Conservation (phyloP, 2,329 filamentous ascomycete species). For the Nigrospora oryzae region DNA sequence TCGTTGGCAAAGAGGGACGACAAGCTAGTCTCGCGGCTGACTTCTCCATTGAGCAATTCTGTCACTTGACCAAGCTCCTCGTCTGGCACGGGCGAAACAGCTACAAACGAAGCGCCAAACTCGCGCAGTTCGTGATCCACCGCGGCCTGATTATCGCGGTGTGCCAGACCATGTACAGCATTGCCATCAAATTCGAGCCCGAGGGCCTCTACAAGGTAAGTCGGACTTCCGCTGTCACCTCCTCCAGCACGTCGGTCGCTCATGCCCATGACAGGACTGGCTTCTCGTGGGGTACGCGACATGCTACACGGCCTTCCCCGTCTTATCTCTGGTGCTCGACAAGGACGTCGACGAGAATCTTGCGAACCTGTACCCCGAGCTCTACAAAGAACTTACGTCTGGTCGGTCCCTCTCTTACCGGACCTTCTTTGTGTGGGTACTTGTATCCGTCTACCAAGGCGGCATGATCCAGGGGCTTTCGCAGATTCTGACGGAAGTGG, state of each 20-base stretch:
- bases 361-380: slow-evolving; percentile 89
- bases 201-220: slow-evolving; percentile 77
- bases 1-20: slow-evolving; percentile 93
- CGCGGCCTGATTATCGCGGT: slow-evolving; percentile 91
- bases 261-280: slow-evolving; percentile 58
- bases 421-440: slow-evolving; percentile 95
- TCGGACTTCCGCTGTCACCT: neutral
- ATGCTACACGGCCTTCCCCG: slow-evolving; percentile 86
- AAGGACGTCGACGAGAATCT: slow-evolving; percentile 90
- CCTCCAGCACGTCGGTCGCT: slow-evolving; percentile 2
- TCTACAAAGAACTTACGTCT: slow-evolving; percentile 94
- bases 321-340: slow-evolving; percentile 89
- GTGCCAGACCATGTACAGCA: slow-evolving; percentile 95
- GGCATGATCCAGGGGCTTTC: slow-evolving; percentile 91
- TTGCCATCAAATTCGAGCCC: slow-evolving; percentile 85
- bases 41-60: slow-evolving; percentile 94
- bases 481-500: slow-evolving; percentile 76
- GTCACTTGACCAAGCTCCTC: slow-evolving; percentile 89
- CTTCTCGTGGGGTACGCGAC: slow-evolving; percentile 94
- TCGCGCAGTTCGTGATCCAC: slow-evolving; percentile 97
- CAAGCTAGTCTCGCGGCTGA: slow-evolving; percentile 93
- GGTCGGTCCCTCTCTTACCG: slow-evolving; percentile 82
- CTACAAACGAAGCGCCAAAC: slow-evolving; percentile 91
- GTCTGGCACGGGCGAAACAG: slow-evolving; percentile 98
- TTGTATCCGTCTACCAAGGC: slow-evolving; percentile 92